phyloP scores from a whole-genome alignment of 2,329 filamentous ascomycete genomes.

The Hypoxylon sp. region DNA sequence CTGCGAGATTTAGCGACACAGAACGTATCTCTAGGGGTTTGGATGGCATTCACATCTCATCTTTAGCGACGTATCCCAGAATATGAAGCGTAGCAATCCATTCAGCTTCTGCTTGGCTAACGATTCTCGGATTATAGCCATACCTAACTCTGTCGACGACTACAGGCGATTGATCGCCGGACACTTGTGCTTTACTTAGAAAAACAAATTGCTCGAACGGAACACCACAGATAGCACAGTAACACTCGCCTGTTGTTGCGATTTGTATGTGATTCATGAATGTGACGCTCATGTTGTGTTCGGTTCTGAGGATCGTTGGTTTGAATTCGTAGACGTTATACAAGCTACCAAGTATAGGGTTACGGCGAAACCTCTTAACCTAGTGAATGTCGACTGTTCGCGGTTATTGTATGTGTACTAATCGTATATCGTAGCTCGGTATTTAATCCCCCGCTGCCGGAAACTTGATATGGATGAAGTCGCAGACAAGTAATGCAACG shows the following conservation, averaged over 20 bases:
- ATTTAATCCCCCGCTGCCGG: background rate
- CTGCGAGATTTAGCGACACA: conserved; percentile 13
- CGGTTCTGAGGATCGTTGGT: background rate
- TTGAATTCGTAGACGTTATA: background rate
- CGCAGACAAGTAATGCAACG: background rate
- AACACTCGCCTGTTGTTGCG: background rate
- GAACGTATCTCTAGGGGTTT: background rate
- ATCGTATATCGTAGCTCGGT: background rate
- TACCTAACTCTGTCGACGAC: background rate
- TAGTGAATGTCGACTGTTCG: background rate
- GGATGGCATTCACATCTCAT: background rate
- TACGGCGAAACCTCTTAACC: background rate
- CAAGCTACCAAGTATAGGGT: background rate
- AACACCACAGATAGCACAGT: conserved; percentile 28
- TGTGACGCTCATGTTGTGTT: conserved; percentile 1
- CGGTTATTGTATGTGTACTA: background rate
- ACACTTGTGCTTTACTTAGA: background rate
- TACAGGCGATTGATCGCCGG: background rate
- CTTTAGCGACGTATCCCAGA: background rate
- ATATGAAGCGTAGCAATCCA: conserved; percentile 13
- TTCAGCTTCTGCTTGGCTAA: background rate
- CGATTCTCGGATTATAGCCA: conserved; percentile 5
- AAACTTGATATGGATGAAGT: background rate
- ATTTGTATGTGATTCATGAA: conserved; percentile 4
- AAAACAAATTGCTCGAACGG: conserved; percentile 9